Percentiles rank a stretch among this genome's conserved stretches.
phyloP scores from a whole-genome alignment of 1,284 basidiomycete genomes.

The Pholiota adiposa region DNA sequence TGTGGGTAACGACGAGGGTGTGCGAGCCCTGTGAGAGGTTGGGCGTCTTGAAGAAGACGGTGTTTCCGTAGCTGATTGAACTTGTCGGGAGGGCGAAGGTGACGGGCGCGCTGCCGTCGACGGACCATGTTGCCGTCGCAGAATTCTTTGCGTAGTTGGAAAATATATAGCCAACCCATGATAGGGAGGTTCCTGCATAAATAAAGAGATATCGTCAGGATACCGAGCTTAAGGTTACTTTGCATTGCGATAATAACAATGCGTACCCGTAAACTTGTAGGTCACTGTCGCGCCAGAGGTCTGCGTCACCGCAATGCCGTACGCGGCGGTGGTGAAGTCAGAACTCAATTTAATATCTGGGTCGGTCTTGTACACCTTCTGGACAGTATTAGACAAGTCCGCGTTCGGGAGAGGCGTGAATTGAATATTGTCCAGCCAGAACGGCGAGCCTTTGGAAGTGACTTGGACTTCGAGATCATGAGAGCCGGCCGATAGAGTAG shows the following conservation, averaged over 20 bases:
- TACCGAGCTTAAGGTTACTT: neutral
- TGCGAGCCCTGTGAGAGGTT: neutral
- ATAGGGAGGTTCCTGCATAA: neutral
- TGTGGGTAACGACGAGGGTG: neutral
- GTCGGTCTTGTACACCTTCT: constrained; percentile 5
- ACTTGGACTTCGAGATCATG: neutral
- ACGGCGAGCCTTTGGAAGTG: neutral
- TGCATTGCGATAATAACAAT: neutral
- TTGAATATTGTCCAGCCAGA: neutral
- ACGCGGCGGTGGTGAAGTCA: neutral
- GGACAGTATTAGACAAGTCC: neutral
- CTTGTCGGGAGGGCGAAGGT: neutral
- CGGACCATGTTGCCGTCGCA: neutral
- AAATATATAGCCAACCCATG: constrained; percentile 2
- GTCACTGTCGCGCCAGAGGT: neutral
- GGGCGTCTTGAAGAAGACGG: neutral
- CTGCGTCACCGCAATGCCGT: neutral
- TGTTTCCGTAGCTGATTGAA: neutral
- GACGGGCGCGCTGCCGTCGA: neutral
- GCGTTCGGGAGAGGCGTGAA: neutral
- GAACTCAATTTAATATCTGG: neutral
- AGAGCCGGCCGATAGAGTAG: neutral
- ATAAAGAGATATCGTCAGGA: neutral
- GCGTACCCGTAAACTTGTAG: neutral
- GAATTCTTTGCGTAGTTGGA: neutral